phyloP scores from a whole-genome alignment of 306 rosid species.

The Medicago arabica region DNA sequence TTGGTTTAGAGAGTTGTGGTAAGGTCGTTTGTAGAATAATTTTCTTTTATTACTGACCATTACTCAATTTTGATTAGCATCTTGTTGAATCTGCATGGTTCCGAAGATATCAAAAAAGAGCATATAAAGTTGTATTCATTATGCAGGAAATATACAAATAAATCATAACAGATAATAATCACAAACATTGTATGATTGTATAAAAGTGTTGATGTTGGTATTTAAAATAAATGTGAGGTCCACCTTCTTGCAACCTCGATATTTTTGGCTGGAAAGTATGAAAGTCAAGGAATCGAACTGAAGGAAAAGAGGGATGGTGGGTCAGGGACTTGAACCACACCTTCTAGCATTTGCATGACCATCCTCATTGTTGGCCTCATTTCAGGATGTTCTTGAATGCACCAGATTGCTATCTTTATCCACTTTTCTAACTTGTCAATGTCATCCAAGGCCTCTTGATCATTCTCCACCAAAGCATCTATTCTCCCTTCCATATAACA shows the following conservation, averaged over 20 bases:
- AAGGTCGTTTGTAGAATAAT: background rate
- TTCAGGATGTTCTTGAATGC: constrained; percentile 50
- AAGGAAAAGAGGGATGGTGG: constrained; percentile 46
- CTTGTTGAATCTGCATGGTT: too few relatives aligned
- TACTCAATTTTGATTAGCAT: background rate
- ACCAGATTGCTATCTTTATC: constrained; percentile 54
- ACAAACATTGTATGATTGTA: background rate
- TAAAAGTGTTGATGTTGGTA: background rate
- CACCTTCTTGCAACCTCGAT: background rate
- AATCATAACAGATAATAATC: background rate
- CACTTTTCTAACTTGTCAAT: constrained; percentile 37
- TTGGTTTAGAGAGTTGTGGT: background rate
- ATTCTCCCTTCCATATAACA: constrained; percentile 44
- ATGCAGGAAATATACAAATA: constrained; percentile 3
- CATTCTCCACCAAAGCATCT: constrained; percentile 44
- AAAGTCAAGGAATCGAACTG: constrained; percentile 11
- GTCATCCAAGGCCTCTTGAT: constrained; percentile 49
- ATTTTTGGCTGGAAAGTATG: background rate
- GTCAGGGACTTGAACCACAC: constrained; percentile 39
- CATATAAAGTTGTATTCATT: too few relatives aligned
- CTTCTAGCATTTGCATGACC: constrained; percentile 53
- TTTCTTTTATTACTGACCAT: background rate
- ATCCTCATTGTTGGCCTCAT: constrained; percentile 52
- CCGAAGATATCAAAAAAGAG: too few relatives aligned
- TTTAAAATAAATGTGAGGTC: background rate